A percentile compares a stretch with the other conserved stretches of the same genome.
Conservation (phyloP, 2,329 filamentous ascomycete species). For the Stemphylium lycopersici region DNA sequence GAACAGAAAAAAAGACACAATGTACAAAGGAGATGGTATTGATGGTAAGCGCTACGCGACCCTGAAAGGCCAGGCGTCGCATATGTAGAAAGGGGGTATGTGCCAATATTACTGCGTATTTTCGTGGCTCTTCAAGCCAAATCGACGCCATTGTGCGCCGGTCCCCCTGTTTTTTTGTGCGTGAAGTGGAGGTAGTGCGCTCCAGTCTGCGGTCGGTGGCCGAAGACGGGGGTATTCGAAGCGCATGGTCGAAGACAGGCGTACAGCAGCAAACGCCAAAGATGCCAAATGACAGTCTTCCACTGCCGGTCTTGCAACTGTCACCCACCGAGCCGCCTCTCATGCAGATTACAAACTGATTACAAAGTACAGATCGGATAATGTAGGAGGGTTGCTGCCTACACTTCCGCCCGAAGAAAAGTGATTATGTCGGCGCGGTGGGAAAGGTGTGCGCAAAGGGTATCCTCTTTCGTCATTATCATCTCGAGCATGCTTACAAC, state of each 20-base stretch:
- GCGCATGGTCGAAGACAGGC: slow-evolving; percentile 7
- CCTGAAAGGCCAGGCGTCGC: slow-evolving; percentile 7
- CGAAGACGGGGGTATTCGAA: slow-evolving; percentile 2
- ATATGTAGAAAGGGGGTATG: slow-evolving; percentile 29
- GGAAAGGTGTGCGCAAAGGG: slow-evolving; percentile 33
- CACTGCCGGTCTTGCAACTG: slow-evolving; percentile 4
- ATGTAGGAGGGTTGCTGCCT: slow-evolving; percentile 8
- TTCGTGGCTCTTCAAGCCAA: slow-evolving; percentile 18
- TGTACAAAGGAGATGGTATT: slow-evolving; percentile 43
- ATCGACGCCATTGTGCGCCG: slow-evolving; percentile 18
- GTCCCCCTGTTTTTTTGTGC: slow-evolving; percentile 16
- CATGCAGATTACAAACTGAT: slow-evolving; percentile 50
- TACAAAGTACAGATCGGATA: slow-evolving; percentile 44
- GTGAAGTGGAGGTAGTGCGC: slow-evolving; percentile 7
- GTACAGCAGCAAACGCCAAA: not conserved
- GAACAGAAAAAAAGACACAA: slow-evolving; percentile 26
- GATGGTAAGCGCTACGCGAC: slow-evolving; percentile 20
- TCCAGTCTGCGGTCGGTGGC: slow-evolving; percentile 3
- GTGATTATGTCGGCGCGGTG: slow-evolving; percentile 28
- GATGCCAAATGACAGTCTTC: slow-evolving; percentile 4
- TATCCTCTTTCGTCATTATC: slow-evolving; percentile 30
- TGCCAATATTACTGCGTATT: slow-evolving; percentile 41
- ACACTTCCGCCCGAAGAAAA: slow-evolving; percentile 19
- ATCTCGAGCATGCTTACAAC: slow-evolving; percentile 54
- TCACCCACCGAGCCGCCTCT: slow-evolving; percentile 21